Percentiles rank a stretch among this genome's conserved stretches.
phyloP scores from a whole-genome alignment of 2,329 filamentous ascomycete genomes.

The Boeremia exigua region DNA sequence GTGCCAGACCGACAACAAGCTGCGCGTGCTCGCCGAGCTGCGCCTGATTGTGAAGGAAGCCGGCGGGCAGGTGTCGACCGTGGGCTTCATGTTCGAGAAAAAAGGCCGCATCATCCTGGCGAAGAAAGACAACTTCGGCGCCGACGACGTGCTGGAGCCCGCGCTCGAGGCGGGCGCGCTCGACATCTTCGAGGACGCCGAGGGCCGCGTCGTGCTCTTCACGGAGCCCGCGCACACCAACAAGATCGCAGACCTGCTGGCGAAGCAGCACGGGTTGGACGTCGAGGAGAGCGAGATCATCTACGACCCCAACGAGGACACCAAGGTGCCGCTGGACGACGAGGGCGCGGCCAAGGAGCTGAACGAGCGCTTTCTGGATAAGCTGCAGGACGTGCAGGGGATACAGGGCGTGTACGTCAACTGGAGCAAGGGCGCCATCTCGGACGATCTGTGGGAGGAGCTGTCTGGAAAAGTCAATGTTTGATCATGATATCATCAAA shows the following conservation, averaged over 20 bases:
- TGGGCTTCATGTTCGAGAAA: constrained; percentile 83
- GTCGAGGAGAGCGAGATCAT: constrained; percentile 80
- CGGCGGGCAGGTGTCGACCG: constrained; percentile 74
- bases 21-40: constrained; percentile 75
- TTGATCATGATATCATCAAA: constrained; percentile 24
- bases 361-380: constrained; percentile 61
- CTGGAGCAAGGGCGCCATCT: constrained; percentile 49
- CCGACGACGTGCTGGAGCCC: constrained; percentile 76
- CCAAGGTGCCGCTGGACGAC: constrained; percentile 68
- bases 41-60: constrained; percentile 72
- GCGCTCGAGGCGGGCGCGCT: constrained; percentile 85
- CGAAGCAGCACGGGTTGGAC: constrained; percentile 67
- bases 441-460: constrained; percentile 49
- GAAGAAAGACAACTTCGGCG: constrained; percentile 60
- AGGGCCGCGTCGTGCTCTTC: constrained; percentile 74
- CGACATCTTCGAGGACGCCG: constrained; percentile 71
- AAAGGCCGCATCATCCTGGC: constrained; percentile 77
- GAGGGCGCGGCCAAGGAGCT: constrained; percentile 64
- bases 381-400: constrained; percentile 73
- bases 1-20: constrained; percentile 82
- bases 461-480: constrained; percentile 45
- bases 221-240: constrained; percentile 71
- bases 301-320: constrained; percentile 84
- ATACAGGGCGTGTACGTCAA: constrained; percentile 85
- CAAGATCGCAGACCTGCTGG: constrained; percentile 68